Conservation (phyloP, 2,329 filamentous ascomycete species). For the Fusarium praegraminearum region DNA sequence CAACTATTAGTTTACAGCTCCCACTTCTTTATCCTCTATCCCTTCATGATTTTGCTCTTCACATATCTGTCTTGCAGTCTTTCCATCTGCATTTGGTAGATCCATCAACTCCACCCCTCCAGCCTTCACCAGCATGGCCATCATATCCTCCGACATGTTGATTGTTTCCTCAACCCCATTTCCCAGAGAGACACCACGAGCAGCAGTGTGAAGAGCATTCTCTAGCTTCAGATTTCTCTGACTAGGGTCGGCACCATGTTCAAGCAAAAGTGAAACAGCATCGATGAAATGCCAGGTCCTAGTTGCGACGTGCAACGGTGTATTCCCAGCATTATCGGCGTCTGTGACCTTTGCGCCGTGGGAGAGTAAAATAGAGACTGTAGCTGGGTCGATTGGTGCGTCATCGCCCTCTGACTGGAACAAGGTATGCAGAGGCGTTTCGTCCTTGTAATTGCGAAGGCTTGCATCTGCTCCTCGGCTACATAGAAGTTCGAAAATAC, state of each 20-base stretch:
- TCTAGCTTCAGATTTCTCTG: background rate
- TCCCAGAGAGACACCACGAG: no score
- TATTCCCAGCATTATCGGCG: background rate
- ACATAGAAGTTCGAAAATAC: background rate
- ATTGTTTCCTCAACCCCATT: no score
- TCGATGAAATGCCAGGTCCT: background rate
- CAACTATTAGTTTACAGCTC: no score
- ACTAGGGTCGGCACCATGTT: background rate
- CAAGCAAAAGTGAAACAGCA: background rate
- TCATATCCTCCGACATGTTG: background rate
- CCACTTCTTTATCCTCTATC: background rate
- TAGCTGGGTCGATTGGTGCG: background rate
- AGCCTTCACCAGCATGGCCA: background rate
- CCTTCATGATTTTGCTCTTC: background rate
- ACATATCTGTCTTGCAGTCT: background rate
- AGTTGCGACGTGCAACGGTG: background rate
- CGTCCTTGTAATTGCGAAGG: background rate
- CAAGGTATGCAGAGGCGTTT: background rate
- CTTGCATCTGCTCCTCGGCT: background rate
- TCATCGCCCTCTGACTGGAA: rapidly evolving
- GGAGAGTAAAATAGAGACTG: background rate
- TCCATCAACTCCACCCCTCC: background rate
- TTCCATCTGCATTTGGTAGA: background rate
- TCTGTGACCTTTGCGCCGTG: background rate
- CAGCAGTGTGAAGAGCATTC: background rate